Evolutionary conservation across 139 green algal species (phyloP), one percentile per base, ranked within the genome.

Genomic region (Tetratostichococcus sp.): DNA sequence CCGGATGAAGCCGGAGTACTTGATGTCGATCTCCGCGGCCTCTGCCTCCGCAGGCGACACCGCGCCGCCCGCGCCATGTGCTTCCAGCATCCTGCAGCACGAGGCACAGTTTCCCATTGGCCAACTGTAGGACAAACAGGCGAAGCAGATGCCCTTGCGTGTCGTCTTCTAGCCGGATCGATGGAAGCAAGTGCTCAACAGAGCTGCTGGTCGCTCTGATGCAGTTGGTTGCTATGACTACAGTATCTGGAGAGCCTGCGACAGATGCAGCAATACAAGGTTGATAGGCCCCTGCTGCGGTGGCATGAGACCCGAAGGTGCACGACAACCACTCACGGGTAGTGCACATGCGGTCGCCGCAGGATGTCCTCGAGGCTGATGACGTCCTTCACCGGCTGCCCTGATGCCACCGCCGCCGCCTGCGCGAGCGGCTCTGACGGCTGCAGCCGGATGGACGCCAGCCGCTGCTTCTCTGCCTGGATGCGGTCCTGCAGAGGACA

Each of bases 1-100:
- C 5, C 77, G 67, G 72, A 98, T 96, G 86, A 99, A 98, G 11
- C 94, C 95, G 1, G 86, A 89, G 76, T 98, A 99, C 84, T 99
- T 99, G 79, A 98, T 93, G 59, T 94, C 86, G 31, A 97, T 97
- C 83, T 99, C 95, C 19, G 92, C 92, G 2, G 82, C 86, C 81
- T 98, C 93, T 67, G 90, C 83, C 84, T 97, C 94, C 1, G 66
- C 35, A 0, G 42, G 30, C 0, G 69, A 79, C 57, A 95, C 57
- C 23, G 30, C 2, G n/a, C 42, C 75, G 0, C 75, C 87, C 35
- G 80, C 25, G 11, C 84, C 87, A 65, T 92, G 78, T 43, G 69
- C n/a, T 50, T 90, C 89, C 43, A 97, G 76, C 67, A 94, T 59
- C 2, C 70, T 79, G 73, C 73, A 57, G 28, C n/a, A 11, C n/a